phyloP scores from a whole-genome alignment of 148 eudicot genomes.

The Silene conica region DNA sequence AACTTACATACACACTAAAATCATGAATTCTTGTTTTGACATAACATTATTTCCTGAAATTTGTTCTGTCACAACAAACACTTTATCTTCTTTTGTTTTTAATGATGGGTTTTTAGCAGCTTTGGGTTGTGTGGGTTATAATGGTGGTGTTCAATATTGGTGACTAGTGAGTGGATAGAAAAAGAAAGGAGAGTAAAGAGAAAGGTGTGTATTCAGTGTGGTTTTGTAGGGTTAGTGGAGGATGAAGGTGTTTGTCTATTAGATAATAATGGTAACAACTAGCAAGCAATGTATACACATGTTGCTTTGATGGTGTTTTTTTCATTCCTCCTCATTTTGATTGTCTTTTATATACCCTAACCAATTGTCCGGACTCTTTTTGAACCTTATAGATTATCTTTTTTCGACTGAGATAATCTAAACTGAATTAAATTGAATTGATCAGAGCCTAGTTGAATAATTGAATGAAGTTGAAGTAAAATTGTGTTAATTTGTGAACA shows the following conservation, averaged over 20 bases:
- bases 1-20: slow-evolving; percentile 5
- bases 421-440: too few relatives aligned
- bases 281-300: neutral
- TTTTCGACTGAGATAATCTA: too few relatives aligned
- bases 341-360: slow-evolving; percentile 13
- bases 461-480: too few relatives aligned
- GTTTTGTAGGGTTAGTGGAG: neutral
- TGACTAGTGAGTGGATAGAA: neutral
- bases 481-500: too few relatives aligned
- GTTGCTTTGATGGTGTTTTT: neutral
- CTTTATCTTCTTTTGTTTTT: slow-evolving; percentile 6
- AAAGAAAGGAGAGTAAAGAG: slow-evolving; percentile 10
- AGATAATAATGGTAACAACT: neutral
- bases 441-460: too few relatives aligned
- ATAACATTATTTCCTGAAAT: neutral
- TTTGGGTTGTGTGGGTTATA: too few relatives aligned
- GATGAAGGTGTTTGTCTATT: neutral
- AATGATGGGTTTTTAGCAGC: too few relatives aligned
- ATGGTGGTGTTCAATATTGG: slow-evolving; percentile 7
- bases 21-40: slow-evolving; percentile 14
- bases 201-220: slow-evolving; percentile 1
- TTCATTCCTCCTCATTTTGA: slow-evolving; percentile 6
- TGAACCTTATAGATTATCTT: too few relatives aligned
- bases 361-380: neutral
- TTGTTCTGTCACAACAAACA: neutral